Evolutionary conservation across 257 asterid species (phyloP), one percentile per base, ranked within the genome.

Genomic region (Nicotiana attenuata): DNA sequence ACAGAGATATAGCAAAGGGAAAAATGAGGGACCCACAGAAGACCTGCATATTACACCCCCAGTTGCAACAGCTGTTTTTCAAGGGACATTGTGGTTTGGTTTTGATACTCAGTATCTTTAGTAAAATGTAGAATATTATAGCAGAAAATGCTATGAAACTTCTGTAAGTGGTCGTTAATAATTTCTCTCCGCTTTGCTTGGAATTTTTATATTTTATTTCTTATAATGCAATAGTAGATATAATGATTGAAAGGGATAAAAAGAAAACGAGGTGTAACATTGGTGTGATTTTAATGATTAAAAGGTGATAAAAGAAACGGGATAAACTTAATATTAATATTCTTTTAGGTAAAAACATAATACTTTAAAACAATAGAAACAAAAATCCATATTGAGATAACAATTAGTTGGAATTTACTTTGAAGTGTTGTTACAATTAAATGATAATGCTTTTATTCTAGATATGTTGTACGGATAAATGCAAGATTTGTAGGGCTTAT

Each of bases 61-160:
- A 82, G 83, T 77, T 84, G 69, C 78, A 76, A 85, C 89, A 88
- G 90, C 97, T 92, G 91, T 89, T 84, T 86, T 85, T 77, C 61
- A 78, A 50, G 57, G 60, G 56, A 80, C 83, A 81, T 85, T 82
- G 87, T 81, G 78, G 85, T 69, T 81, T 73, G 33, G 73, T 85
- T 77, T 65, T 82, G 86, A 47, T 82, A 14, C 83, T 81, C 71
- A 8, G 85, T 82, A 78, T 84, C 78, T 81, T 9, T 4, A 33
- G 11, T 76, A 65, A 55, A 59, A n/a, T 81, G 50, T 59, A 9
- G 63, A 59, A 64, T 53, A 45, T 67, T 73, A 78, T 67, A 67
- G 20, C 81, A 82, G 82, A 80, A 87, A 80, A 76, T 64, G 88
- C 83, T 79, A 82, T 80, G 85, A 84, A 87, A 80, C 82, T 61